These are phyloP conservation scores for Codiaeum variegatum DNA, from an alignment of 441 rosid genomes.

Conservation along the genomic window DNA sequence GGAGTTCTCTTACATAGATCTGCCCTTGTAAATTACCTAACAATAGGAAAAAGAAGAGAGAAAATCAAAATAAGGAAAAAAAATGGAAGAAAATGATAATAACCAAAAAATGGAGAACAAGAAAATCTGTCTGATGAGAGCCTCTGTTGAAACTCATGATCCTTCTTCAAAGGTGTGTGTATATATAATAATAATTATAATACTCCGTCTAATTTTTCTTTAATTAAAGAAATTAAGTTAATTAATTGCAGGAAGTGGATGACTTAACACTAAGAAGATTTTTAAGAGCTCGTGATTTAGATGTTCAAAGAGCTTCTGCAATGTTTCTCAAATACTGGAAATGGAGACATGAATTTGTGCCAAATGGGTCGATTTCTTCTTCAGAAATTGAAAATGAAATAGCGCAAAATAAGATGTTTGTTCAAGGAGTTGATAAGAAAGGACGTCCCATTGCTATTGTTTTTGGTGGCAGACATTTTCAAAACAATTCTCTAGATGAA, in stretches of 20 bases:
- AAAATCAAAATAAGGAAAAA: background rate
- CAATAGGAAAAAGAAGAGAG: background rate
- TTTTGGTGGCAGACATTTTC: constrained; percentile 38
- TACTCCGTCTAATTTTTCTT: background rate
- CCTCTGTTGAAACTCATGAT: constrained; percentile 31
- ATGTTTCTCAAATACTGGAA: constrained; percentile 46
- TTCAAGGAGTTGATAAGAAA: constrained; percentile 50
- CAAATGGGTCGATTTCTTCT: constrained; percentile 29
- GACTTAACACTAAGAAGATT: constrained; percentile 47
- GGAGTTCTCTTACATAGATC: too few relatives aligned
- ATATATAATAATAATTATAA: too few relatives aligned
- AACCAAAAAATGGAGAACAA: constrained; percentile 23
- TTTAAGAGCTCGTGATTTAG: constrained; percentile 50
- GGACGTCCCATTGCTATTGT: constrained; percentile 38
- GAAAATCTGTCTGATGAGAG: constrained; percentile 32
- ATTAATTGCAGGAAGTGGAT: constrained; percentile 22
- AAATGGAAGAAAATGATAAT: background rate
- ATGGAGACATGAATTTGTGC: constrained; percentile 44
- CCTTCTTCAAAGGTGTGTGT: constrained; percentile 43
- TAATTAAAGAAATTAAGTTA: too few relatives aligned
- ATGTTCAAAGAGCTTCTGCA: constrained; percentile 37
- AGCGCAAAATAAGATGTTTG: constrained; percentile 45
- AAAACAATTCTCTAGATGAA: constrained; percentile 36
- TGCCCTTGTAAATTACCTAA: too few relatives aligned
- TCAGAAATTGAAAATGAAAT: constrained; percentile 32